phyloP scores from a whole-genome alignment of 129 eudicot genomes.

The Ambrosia trifida region DNA sequence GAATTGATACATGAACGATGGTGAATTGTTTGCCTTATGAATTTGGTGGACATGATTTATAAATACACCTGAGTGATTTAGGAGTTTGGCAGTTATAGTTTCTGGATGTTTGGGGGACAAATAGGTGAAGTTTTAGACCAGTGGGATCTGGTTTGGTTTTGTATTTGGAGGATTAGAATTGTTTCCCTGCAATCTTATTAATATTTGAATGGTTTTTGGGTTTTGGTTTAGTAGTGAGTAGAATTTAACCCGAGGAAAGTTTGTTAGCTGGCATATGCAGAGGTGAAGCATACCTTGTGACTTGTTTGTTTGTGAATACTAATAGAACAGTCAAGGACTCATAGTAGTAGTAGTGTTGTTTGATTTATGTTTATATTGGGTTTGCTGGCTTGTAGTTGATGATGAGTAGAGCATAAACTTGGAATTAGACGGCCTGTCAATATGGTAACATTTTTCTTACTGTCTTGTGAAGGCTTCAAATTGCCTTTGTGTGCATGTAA shows the following conservation, averaged over 20 bases:
- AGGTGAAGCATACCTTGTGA: neutral
- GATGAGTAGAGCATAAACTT: too few relatives aligned
- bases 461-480: constrained; percentile 8
- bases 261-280: neutral
- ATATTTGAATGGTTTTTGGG: too few relatives aligned
- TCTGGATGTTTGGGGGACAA: constrained; percentile 14
- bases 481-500: neutral
- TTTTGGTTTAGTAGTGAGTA: neutral
- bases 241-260: neutral
- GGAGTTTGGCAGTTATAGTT: constrained; percentile 11
- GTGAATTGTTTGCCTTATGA: neutral
- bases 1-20: neutral
- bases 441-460: neutral
- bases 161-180: constrained; percentile 4
- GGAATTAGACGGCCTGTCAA: too few relatives aligned
- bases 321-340: neutral
- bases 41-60: constrained; percentile 22
- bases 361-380: neutral
- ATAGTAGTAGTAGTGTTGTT: neutral
- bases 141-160: constrained; percentile 1
- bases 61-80: constrained; percentile 10
- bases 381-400: neutral
- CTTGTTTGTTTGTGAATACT: constrained; percentile 8
- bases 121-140: neutral
- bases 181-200: neutral